Percentiles rank a stretch among this genome's conserved stretches.
Evolutionary conservation across 2,329 filamentous ascomycete species (phyloP).

Genomic region (Scopulariopsis brevicaulis): DNA sequence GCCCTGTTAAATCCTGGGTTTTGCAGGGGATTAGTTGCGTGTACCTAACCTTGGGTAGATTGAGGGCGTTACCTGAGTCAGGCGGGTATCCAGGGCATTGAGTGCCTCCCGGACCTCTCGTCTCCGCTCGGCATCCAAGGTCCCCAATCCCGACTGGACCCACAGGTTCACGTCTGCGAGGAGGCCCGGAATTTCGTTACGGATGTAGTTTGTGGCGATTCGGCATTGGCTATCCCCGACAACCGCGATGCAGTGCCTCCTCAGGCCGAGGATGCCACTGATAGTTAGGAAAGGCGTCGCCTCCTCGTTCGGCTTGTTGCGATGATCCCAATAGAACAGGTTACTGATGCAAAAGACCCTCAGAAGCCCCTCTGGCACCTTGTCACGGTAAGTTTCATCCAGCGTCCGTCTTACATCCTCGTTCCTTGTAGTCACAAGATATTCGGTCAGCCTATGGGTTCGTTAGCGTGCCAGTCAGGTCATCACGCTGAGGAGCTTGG

Average conservation of each 20-base stretch:
- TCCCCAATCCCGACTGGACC: conserved; percentile 28
- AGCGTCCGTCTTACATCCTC: conserved; percentile 17
- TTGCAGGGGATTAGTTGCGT: not conserved
- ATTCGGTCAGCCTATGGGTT: conserved; percentile 16
- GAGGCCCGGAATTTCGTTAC: conserved; percentile 26
- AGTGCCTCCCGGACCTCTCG: conserved; percentile 18
- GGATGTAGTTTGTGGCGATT: conserved; percentile 23
- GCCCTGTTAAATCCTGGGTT: not conserved
- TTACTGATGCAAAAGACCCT: conserved; percentile 34
- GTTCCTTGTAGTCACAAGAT: conserved; percentile 26
- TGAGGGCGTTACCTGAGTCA: conserved; percentile 17
- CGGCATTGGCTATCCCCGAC: conserved; percentile 28
- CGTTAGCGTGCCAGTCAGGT: not conserved
- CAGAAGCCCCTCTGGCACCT: conserved; percentile 12
- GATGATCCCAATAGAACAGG: conserved; percentile 24
- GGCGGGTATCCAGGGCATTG: conserved; percentile 15
- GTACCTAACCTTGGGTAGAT: not conserved
- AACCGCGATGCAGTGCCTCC: conserved; percentile 30
- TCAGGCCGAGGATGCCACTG: conserved; percentile 28
- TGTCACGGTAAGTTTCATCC: conserved; percentile 13
- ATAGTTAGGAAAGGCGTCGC: conserved; percentile 21
- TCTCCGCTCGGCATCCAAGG: conserved; percentile 22
- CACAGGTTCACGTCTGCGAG: conserved; percentile 28
- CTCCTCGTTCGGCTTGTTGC: conserved; percentile 12
- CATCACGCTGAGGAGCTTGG: not conserved